Conservation (phyloP, 306 rosid species). For the Citrullus colocynthis region DNA sequence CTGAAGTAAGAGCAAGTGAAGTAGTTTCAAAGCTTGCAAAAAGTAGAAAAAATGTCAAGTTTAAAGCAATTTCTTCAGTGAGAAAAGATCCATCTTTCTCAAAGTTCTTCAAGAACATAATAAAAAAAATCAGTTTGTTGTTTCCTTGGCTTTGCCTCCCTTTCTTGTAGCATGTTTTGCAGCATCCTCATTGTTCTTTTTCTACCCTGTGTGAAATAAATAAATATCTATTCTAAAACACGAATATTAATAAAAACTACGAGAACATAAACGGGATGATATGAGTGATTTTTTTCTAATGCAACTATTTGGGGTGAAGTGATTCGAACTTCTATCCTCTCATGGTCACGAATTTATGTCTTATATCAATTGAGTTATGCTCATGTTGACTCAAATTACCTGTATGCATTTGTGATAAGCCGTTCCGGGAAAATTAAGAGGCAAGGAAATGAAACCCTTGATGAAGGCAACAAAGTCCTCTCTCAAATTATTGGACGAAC, state of each 20-base stretch:
- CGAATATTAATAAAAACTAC: too few relatives aligned
- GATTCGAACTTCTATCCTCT: too few relatives aligned
- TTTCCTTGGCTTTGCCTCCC: slow-evolving; percentile 46
- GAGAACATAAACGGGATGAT: too few relatives aligned
- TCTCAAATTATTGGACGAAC: slow-evolving; percentile 51
- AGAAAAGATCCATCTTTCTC: slow-evolving; percentile 66
- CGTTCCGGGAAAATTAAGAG: slow-evolving; percentile 22
- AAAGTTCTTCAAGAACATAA: slow-evolving; percentile 65
- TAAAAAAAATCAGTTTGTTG: slow-evolving; percentile 63
- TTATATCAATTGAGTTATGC: too few relatives aligned
- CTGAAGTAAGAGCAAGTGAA: slow-evolving; percentile 71
- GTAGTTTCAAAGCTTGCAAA: slow-evolving; percentile 97
- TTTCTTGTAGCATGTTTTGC: slow-evolving; percentile 58
- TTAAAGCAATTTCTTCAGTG: slow-evolving; percentile 75
- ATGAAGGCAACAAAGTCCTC: slow-evolving; percentile 68
- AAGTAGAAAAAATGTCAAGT: slow-evolving; percentile 88
- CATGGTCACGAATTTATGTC: too few relatives aligned
- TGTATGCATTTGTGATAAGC: slow-evolving; percentile 50
- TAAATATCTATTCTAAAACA: too few relatives aligned
- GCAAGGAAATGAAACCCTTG: slow-evolving; percentile 86
- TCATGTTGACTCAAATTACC: slow-evolving; percentile 18
- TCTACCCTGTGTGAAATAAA: slow-evolving; percentile 55
- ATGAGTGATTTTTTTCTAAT: too few relatives aligned
- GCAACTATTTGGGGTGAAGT: too few relatives aligned
- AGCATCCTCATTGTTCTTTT: slow-evolving; percentile 84